These are phyloP conservation scores for Crithidia fasciculata DNA, from an alignment of 208 protist genomes.

Conservation along the genomic window DNA sequence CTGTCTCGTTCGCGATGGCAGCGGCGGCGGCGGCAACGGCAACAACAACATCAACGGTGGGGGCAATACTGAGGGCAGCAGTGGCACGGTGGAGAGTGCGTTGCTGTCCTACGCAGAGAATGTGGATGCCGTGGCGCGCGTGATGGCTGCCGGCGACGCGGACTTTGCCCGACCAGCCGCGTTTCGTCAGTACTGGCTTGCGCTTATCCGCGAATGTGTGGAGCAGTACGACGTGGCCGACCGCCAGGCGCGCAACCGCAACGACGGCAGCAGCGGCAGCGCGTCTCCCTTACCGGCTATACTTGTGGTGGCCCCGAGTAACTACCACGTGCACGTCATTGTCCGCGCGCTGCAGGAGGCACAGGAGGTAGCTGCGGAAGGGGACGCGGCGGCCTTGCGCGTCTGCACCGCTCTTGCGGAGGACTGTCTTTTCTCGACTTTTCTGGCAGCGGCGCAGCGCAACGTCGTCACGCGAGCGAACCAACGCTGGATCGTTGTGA, in stretches of 20 bases:
- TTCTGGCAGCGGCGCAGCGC: conserved; percentile 36
- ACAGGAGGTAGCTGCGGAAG: neutral
- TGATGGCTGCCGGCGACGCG: conserved; percentile 68
- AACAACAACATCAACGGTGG: too few relatives aligned
- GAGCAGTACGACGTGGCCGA: conserved; percentile 68
- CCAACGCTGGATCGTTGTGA: conserved; percentile 59
- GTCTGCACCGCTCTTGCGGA: conserved; percentile 38
- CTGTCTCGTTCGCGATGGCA: conserved; percentile 50
- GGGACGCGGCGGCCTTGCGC: neutral
- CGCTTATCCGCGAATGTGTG: conserved; percentile 59
- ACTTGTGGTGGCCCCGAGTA: conserved; percentile 39
- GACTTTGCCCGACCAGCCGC: conserved; percentile 64
- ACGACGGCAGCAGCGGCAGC: conserved; percentile 6
- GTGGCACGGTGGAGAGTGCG: conserved; percentile 41
- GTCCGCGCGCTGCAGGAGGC: conserved; percentile 14
- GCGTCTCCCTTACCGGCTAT: conserved; percentile 20
- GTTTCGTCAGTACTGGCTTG: conserved; percentile 63
- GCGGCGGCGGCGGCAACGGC: neutral
- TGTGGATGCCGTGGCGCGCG: conserved; percentile 76
- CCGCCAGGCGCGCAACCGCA: conserved; percentile 13
- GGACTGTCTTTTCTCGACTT: conserved; percentile 20
- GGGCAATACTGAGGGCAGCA: neutral
- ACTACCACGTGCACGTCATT: conserved; percentile 33
- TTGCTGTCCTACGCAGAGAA: conserved; percentile 69
- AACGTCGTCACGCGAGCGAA: conserved; percentile 7